These are phyloP conservation scores for Echinochloa phyllopogon DNA, from an alignment of 176 grass and related monocot species.

Conservation along the genomic window DNA sequence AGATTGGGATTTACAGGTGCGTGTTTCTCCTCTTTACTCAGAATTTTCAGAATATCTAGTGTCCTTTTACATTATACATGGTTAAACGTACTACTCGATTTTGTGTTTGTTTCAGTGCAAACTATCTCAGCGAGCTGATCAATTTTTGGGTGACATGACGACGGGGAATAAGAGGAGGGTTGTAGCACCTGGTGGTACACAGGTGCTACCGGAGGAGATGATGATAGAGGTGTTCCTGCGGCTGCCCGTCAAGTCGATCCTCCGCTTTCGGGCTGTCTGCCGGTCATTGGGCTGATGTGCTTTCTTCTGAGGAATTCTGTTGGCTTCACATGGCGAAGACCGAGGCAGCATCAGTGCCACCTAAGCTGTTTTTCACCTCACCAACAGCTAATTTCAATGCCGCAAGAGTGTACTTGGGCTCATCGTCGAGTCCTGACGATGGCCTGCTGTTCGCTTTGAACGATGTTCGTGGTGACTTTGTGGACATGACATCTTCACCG, in stretches of 20 bases:
- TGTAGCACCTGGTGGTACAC: background rate
- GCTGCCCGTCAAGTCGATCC: conserved; percentile 26
- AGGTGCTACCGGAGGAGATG: background rate
- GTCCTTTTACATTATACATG: background rate
- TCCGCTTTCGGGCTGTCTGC: conserved; percentile 7
- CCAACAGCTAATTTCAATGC: background rate
- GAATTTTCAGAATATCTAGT: background rate
- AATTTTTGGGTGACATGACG: background rate
- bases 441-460: conserved; percentile 24
- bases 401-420: background rate
- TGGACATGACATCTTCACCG: background rate
- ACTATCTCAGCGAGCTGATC: background rate
- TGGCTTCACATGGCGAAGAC: background rate
- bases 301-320: conserved; percentile 33
- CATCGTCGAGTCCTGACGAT: background rate
- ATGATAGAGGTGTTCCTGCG: conserved; percentile 32
- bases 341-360: background rate
- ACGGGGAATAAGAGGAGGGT: conserved; percentile 14
- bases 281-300: conserved; percentile 27
- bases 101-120: background rate
- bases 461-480: background rate
- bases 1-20: background rate
- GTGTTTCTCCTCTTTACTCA: background rate
- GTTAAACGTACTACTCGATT: background rate
- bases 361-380: background rate